Base-by-base conservation (phyloP, 2,329 filamentous ascomycete genomes). In the Sclerotinia spermophila region DNA sequence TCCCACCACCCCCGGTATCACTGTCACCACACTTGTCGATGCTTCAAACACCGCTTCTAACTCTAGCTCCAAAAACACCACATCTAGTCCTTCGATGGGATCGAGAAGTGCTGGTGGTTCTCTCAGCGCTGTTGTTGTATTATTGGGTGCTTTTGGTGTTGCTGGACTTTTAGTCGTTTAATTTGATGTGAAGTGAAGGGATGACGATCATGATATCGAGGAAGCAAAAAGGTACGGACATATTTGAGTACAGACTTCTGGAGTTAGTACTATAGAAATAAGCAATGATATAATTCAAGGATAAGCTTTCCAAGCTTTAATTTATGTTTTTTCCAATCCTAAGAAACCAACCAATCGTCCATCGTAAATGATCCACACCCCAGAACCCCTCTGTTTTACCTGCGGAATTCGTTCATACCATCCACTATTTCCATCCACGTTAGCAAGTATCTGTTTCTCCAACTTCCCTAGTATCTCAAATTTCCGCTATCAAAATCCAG, bases 321-420 rank as follows among this genome's bases (percentile, higher is more conserved):
- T 30, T 7, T 65, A 17, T 19, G 27, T 40, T 19, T 17, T 65
- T 5, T 53, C 35, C 35, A 53, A 30, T 21, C 45, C 45, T 3
- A 53, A 53, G 45, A 53, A 40, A 53, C 40, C 33, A 15, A 65
- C 33, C 17, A 53, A 24, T 24, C 30, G 45, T 40, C 44, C 45
- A n/a, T n/a, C n/a, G n/a, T 27, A 65, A 8, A 53, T 65, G 24
- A 65, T 65, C 45, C 5, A 65, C 61, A 2, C 61, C 45, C 61
- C 61, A 65, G 33, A 53, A 65, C 8, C 61, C 45, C n/a, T 30
- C 17, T 2, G 45, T 51, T 53, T 53, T 10, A 13, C 61, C 61
- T 3, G 45, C 17, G 8, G 33, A 21, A 5, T 53, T 65, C 19
- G 61, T 65, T 8, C 45, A 65, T 30, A 65, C n/a, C 33, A 65